Evolutionary conservation across 2,329 filamentous ascomycete species (phyloP), one percentile per base, ranked within the genome.

Genomic region (Phyllosticta citrichinensis): DNA sequence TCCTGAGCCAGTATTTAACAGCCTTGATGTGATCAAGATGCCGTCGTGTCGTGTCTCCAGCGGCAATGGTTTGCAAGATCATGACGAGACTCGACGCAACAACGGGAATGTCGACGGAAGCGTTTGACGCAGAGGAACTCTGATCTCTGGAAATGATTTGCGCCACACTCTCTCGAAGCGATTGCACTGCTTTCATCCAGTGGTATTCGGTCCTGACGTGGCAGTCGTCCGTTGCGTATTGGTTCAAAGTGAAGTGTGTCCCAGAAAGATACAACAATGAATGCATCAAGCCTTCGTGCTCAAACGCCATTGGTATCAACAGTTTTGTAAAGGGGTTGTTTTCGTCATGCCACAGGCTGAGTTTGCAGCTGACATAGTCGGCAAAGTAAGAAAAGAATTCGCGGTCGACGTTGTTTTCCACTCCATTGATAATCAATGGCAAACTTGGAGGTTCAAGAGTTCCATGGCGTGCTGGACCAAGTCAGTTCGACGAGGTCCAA

Each of bases 241-340:
- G 40, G 40, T 47, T 47, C 40, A 47, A n/a, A 47, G 40, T 47
- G 40, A 47, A 47, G 67, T 96, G 91, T 63, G 86, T 91, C 66
- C 89, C 89, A 47, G 91, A 89, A 9, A 96, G 80, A 53, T 89
- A 91, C 58, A 96, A 81, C 56, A 96, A 84, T 11, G 91, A 94
- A 71, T 96, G 91, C 91, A 96, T 96, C 58, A 96, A 78, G 12
- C 90, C 90, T 64, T 85, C 81, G 70, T 96, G 87, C 63, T 86
- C 81, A 52, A 89, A 85, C 2, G 91, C 91, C 77, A 95, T 88
- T 1, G 89, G 89, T 2, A 96, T 79, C 40, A 96, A 78, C 65
- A 94, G 87, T 65, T 91, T 87, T 69, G 89, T 89, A 76, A 96
- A 96, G 1, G 90, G 89, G 66, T 95, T 96, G 63, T 86, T 85